Percentiles rank a stretch among this genome's conserved stretches.
These are phyloP conservation scores for Paecilomyces niveus DNA, from an alignment of 2,329 filamentous ascomycete genomes.

Conservation along the genomic window DNA sequence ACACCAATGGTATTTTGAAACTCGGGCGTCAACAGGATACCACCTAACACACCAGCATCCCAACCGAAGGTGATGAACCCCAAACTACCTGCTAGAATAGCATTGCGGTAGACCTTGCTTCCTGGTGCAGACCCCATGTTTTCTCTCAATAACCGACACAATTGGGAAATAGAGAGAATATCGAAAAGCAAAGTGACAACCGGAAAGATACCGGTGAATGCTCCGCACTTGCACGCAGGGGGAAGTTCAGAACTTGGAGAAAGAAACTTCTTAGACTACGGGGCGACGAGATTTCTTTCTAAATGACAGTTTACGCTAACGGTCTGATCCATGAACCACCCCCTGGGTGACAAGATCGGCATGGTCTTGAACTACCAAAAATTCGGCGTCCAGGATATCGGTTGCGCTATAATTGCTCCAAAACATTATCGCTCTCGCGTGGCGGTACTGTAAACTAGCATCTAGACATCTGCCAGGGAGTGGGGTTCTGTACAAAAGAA, in stretches of 20 bases:
- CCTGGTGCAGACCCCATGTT: background rate
- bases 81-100: constrained; percentile 10
- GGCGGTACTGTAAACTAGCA: background rate
- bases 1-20: constrained; percentile 25
- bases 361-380: background rate
- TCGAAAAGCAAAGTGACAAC: background rate
- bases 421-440: background rate
- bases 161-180: background rate
- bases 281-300: background rate
- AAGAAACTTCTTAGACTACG: background rate
- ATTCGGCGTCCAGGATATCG: background rate
- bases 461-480: background rate
- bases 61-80: constrained; percentile 29
- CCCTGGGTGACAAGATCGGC: background rate
- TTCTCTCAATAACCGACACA: background rate
- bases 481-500: background rate
- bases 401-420: background rate
- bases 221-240: background rate
- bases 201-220: background rate
- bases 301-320: background rate
- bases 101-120: background rate
- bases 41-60: constrained; percentile 28
- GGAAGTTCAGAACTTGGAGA: background rate
- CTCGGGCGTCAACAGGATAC: constrained; percentile 19
- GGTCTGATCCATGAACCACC: background rate